These are phyloP conservation scores for Populus simonii DNA, from an alignment of 345 rosid genomes.

Conservation along the genomic window DNA sequence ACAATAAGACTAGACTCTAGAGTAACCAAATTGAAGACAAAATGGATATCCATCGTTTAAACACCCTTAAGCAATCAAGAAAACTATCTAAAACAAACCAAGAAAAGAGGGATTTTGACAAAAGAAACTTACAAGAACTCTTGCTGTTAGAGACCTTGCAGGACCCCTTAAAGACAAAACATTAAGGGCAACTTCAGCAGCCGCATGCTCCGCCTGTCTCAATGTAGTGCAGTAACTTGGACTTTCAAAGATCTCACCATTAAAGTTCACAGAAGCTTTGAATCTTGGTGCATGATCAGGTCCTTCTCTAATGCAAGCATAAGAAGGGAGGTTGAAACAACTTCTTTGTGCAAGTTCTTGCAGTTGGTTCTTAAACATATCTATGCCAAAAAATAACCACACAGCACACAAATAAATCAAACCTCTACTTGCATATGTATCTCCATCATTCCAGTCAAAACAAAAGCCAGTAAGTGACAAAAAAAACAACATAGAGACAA, in stretches of 20 bases:
- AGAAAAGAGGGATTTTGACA: not conserved
- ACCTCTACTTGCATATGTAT: not conserved
- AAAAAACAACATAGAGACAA: not conserved
- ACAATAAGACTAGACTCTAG: not conserved
- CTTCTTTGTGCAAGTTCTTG: slow-evolving; percentile 82
- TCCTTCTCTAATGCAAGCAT: slow-evolving; percentile 66
- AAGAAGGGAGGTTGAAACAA: slow-evolving; percentile 72
- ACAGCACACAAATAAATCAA: not conserved
- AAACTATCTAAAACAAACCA: not conserved
- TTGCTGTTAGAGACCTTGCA: slow-evolving; percentile 66
- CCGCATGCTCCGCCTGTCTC: slow-evolving; percentile 75
- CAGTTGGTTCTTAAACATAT: slow-evolving; percentile 70
- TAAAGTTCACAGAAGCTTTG: slow-evolving; percentile 73
- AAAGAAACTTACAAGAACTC: slow-evolving; percentile 53
- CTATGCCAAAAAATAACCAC: slow-evolving; percentile 7
- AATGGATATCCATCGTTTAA: not conserved
- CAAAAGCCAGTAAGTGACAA: not conserved
- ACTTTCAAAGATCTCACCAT: slow-evolving; percentile 67
- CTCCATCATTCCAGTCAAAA: not conserved
- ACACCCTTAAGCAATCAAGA: slow-evolving; percentile 3
- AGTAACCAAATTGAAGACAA: not conserved
- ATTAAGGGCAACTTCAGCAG: slow-evolving; percentile 68
- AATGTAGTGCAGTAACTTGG: slow-evolving; percentile 52
- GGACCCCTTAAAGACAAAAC: slow-evolving; percentile 54
- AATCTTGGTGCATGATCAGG: slow-evolving; percentile 84